Percentiles rank a stretch among this genome's conserved stretches.
phyloP scores from a whole-genome alignment of 108 stramenopile species.

The Bacterosira constricta region DNA sequence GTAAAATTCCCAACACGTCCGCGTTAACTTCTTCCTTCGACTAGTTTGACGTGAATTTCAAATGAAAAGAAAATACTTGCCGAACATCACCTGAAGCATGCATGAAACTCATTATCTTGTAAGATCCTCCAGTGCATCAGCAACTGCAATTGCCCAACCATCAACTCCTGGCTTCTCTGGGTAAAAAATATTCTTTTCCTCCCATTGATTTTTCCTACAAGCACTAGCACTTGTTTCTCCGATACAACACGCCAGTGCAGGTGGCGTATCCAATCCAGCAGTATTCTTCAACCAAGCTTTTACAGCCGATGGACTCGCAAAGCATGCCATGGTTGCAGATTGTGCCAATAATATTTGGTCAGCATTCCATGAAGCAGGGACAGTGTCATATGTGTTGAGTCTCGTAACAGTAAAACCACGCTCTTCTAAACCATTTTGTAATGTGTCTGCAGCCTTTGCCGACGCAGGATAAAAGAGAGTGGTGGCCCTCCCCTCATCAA shows the following conservation, averaged over 20 bases:
- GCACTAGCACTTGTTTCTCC: slow-evolving; percentile 81
- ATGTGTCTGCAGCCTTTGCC: slow-evolving; percentile 67
- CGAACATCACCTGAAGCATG: too few relatives aligned
- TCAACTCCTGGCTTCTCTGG: slow-evolving; percentile 84
- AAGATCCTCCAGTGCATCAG: slow-evolving; percentile 30
- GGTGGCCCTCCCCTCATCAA: slow-evolving; percentile 26
- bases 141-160: slow-evolving; percentile 69
- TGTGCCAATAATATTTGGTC: slow-evolving; percentile 52
- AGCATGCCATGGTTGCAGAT: slow-evolving; percentile 68
- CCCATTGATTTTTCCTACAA: slow-evolving; percentile 64
- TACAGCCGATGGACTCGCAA: slow-evolving; percentile 84
- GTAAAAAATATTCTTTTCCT: slow-evolving; percentile 71
- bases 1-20: too few relatives aligned
- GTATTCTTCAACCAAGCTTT: slow-evolving; percentile 83
- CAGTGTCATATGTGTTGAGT: slow-evolving; percentile 87
- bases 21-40: too few relatives aligned
- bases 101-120: too few relatives aligned
- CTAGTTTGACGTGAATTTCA: background rate
- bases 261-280: slow-evolving; percentile 35
- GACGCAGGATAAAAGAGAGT: slow-evolving; percentile 81
- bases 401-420: slow-evolving; percentile 70
- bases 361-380: slow-evolving; percentile 68
- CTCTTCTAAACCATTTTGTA: slow-evolving; percentile 64
- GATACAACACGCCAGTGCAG: slow-evolving; percentile 82
- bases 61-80: background rate